Evolutionary conservation across 108 stramenopile genomes (phyloP).

Genomic region (Poteriospumella lacustris): DNA sequence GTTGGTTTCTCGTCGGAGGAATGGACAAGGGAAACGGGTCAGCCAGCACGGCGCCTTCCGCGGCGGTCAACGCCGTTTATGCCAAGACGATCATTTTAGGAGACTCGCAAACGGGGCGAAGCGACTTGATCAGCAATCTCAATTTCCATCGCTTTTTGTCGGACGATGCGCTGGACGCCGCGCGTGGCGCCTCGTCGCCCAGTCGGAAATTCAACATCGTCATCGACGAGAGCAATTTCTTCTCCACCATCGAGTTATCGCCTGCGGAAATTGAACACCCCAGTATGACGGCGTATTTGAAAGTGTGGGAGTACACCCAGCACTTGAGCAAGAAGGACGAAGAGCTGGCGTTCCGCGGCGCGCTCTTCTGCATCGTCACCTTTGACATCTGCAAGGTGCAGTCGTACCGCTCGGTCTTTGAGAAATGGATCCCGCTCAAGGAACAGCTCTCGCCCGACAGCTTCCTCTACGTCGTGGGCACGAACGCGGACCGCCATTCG

Average conservation of each 20-base stretch:
- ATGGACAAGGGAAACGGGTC: too few relatives aligned
- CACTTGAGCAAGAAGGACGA: background rate
- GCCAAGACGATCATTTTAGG: background rate
- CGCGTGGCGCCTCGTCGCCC: background rate
- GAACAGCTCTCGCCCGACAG: constrained; percentile 2
- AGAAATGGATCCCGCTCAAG: constrained; percentile 12
- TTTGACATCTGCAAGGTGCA: background rate
- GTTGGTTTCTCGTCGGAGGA: too few relatives aligned
- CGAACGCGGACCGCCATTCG: background rate
- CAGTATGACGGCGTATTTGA: background rate
- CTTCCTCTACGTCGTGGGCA: constrained; percentile 19
- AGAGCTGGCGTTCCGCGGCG: constrained; percentile 1
- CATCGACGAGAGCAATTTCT: background rate
- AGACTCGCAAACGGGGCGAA: background rate
- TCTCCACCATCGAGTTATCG: background rate
- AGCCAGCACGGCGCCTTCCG: too few relatives aligned
- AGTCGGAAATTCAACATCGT: background rate
- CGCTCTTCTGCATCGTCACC: background rate
- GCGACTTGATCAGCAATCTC: background rate
- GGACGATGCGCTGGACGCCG: background rate
- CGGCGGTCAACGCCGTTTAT: too few relatives aligned
- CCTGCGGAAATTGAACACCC: background rate
- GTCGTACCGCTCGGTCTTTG: background rate
- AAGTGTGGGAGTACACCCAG: background rate
- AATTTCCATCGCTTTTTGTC: background rate